Conservation (phyloP, 2,329 filamentous ascomycete species). For the Neoarthrinium moseri region DNA sequence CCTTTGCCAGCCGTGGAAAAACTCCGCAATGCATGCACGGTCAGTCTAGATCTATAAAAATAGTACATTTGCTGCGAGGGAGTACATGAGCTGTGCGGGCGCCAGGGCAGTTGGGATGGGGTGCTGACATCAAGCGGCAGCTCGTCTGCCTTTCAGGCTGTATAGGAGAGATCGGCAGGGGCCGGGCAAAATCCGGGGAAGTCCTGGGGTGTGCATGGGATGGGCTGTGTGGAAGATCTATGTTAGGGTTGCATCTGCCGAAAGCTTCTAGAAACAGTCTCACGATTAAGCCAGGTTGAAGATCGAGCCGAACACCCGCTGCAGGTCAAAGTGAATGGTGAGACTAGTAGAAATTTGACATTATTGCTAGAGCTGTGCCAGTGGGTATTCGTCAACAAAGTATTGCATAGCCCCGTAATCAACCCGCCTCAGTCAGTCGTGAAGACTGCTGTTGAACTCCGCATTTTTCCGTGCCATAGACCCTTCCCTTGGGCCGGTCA, state of each 20-base stretch:
- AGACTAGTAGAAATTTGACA: background rate
- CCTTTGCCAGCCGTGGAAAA: too few species aligned
- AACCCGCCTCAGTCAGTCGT: too few species aligned
- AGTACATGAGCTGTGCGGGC: background rate
- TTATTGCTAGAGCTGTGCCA: background rate
- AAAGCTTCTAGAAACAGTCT: background rate
- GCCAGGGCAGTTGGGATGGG: background rate
- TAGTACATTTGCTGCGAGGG: background rate
- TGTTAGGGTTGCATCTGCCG: background rate
- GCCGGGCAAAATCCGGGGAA: background rate
- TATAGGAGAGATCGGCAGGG: background rate
- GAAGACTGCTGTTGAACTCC: too few species aligned
- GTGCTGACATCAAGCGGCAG: background rate
- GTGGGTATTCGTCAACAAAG: background rate
- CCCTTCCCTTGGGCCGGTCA: too few species aligned
- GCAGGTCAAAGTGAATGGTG: too few species aligned
- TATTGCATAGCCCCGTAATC: too few species aligned
- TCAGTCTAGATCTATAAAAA: too few species aligned
- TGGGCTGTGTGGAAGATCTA: too few species aligned
- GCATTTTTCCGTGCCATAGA: too few species aligned
- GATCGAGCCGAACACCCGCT: too few species aligned
- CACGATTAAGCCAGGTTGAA: background rate
- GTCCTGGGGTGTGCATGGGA: background rate
- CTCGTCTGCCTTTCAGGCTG: background rate
- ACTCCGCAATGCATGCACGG: too few species aligned